Evolutionary conservation across 1,284 basidiomycete species (phyloP), one percentile per base, ranked within the genome.

Genomic region (Microbotryum silenes-acaulis): DNA sequence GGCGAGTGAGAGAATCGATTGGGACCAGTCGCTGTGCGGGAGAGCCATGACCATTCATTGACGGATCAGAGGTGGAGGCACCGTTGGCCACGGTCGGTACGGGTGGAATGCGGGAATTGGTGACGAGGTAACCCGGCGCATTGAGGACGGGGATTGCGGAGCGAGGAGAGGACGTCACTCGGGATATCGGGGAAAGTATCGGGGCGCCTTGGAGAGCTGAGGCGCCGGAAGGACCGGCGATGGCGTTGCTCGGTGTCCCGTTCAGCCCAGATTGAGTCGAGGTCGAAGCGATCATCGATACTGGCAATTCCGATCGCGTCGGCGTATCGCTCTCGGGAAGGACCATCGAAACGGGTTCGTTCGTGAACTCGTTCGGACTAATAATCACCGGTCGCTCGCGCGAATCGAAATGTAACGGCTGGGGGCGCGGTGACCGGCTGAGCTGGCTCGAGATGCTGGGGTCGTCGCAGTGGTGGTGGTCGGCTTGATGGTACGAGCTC

Each of bases 41-140:
- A 42, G 37, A 42, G 14, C 6, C 37, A 42, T 42, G 37, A 42
- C 37, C 12, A 12, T 18, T 14, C 6, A 42, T 42, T 42, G 37
- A 42, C 12, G 14, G 37, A 42, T 42, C 37, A 16, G 12, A 12
- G 16, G 12, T 16, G 37, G 37, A 42, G 12, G 3, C 37, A 16
- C 37, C 37, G 37, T 12, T 42, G 37, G 37, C 16, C 3, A 18
- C 3, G 14, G 37, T 27, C 5, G 50, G 44, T 10, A 56, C 47
- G 23, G 60, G 60, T 1, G 57, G 47, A 52, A 62, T 50, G 49
- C 64, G 61, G 2, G 64, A 62, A 33, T 65, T 62, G 27, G 61
- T 60, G 9, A 46, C 51, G 25, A 51, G 29, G 25, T 57, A 52
- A 4, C 61, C 64, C 4, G 64, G 64, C 1, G 61, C 64, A 51